Conservation (phyloP, 768 basidiomycete species). For the Suillus bovinus region DNA sequence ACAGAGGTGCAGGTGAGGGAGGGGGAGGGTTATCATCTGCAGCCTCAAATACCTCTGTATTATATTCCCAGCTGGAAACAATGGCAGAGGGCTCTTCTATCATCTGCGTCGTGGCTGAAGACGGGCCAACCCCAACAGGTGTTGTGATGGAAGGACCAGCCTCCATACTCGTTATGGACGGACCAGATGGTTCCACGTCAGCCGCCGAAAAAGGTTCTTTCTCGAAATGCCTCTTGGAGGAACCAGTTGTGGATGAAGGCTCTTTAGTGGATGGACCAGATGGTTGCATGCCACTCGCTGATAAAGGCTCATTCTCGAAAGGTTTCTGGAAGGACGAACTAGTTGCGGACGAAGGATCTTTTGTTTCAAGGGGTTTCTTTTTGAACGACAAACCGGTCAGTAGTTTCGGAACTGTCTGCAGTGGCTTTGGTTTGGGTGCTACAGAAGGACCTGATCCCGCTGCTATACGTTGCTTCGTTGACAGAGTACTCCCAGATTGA, state of each 20-base stretch:
- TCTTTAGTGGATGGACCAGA: constrained; percentile 14
- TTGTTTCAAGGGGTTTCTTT: constrained; percentile 34
- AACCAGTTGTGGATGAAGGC: background rate
- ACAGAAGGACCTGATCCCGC: constrained; percentile 38
- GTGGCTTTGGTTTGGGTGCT: constrained; percentile 35
- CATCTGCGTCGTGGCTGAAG: background rate
- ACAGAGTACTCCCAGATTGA: constrained; percentile 38
- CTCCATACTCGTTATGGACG: background rate
- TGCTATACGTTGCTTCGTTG: constrained; percentile 52
- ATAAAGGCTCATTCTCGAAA: background rate
- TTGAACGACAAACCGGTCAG: constrained; percentile 44
- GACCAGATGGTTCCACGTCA: background rate
- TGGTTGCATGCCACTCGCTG: too few relatives aligned
- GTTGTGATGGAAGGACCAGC: background rate
- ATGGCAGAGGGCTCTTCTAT: background rate
- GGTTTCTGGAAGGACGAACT: background rate
- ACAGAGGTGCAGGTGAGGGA: background rate
- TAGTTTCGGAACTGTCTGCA: constrained; percentile 23
- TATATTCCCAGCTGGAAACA: background rate
- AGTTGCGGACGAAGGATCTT: constrained; percentile 10
- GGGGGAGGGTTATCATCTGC: background rate
- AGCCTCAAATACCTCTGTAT: too few relatives aligned
- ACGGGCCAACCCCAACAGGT: background rate
- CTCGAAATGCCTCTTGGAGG: background rate
- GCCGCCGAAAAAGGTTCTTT: background rate